phyloP scores from a whole-genome alignment of 768 basidiomycete species.

The Holtermannia corniformis region DNA sequence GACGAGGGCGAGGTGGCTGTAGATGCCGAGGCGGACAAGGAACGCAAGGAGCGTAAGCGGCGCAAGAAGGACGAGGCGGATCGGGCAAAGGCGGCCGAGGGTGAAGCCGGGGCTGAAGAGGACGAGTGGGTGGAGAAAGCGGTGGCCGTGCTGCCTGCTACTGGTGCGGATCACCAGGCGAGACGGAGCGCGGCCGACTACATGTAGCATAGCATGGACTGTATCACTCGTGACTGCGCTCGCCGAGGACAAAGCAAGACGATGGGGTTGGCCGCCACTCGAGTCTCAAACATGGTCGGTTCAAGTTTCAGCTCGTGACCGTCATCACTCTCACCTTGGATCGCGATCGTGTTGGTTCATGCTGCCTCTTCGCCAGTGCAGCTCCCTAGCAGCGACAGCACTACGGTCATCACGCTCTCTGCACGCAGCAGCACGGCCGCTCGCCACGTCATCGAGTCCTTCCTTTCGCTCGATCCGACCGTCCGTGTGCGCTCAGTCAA shows the following conservation, averaged over 20 bases:
- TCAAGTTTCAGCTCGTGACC: too few species aligned
- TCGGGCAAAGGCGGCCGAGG: conserved; percentile 1
- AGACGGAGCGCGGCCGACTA: conserved; percentile 68
- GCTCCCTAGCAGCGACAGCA: neutral
- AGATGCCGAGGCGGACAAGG: conserved; percentile 41
- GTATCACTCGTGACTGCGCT: too few species aligned
- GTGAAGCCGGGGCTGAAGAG: conserved; percentile 9
- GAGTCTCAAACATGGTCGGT: too few species aligned
- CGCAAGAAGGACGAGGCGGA: conserved; percentile 42
- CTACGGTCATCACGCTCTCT: neutral
- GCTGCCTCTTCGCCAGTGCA: neutral
- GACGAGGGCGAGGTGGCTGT: conserved; percentile 47
- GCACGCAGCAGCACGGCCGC: neutral
- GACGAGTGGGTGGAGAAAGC: conserved; percentile 36
- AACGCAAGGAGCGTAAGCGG: conserved; percentile 36
- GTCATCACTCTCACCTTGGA: neutral
- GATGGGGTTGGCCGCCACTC: too few species aligned
- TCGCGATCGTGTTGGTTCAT: neutral
- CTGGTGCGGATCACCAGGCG: conserved; percentile 52
- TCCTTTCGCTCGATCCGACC: neutral
- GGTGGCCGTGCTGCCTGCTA: conserved; percentile 24
- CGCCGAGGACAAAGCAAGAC: too few species aligned
- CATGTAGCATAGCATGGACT: conserved; percentile 49
- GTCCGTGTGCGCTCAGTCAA: neutral
- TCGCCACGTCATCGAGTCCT: neutral